Percentiles rank a stretch among this genome's conserved stretches.
These are phyloP conservation scores for Pseudocercospora macadamiae DNA, from an alignment of 2,329 filamentous ascomycete genomes.

Conservation along the genomic window DNA sequence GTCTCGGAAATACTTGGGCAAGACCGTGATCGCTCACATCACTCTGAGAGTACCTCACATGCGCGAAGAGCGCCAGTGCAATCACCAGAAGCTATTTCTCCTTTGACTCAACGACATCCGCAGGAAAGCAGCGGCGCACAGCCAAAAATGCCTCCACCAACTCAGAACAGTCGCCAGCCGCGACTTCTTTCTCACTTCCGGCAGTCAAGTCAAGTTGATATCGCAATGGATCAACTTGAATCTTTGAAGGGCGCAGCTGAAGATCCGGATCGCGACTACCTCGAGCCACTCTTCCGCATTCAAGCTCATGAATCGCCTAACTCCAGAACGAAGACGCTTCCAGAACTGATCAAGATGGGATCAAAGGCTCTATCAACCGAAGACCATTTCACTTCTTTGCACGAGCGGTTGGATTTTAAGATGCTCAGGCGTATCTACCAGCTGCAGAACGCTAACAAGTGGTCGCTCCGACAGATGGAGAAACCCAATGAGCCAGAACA, in stretches of 20 bases:
- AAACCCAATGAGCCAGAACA: constrained; percentile 79
- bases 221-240: constrained; percentile 34
- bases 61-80: constrained; percentile 10
- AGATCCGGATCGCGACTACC: constrained; percentile 59
- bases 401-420: constrained; percentile 85
- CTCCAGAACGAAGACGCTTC: constrained; percentile 53
- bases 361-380: constrained; percentile 88
- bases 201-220: constrained; percentile 8
- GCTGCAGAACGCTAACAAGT: constrained; percentile 86
- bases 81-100: constrained; percentile 38
- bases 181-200: constrained; percentile 14
- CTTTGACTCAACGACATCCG: constrained; percentile 46
- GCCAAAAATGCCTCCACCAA: not conserved
- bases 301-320: constrained; percentile 61
- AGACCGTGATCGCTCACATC: constrained; percentile 51
- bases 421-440: constrained; percentile 86
- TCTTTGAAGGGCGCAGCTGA: constrained; percentile 51
- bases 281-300: constrained; percentile 63
- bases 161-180: constrained; percentile 13
- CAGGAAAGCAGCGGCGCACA: constrained; percentile 6
- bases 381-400: constrained; percentile 79
- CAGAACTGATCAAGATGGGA: constrained; percentile 76
- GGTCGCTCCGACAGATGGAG: constrained; percentile 88
- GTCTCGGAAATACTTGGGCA: constrained; percentile 72
- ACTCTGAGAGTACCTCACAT: constrained; percentile 10